Conservation (phyloP, 305 asterid genomes). For the Fraxinus albicans region DNA sequence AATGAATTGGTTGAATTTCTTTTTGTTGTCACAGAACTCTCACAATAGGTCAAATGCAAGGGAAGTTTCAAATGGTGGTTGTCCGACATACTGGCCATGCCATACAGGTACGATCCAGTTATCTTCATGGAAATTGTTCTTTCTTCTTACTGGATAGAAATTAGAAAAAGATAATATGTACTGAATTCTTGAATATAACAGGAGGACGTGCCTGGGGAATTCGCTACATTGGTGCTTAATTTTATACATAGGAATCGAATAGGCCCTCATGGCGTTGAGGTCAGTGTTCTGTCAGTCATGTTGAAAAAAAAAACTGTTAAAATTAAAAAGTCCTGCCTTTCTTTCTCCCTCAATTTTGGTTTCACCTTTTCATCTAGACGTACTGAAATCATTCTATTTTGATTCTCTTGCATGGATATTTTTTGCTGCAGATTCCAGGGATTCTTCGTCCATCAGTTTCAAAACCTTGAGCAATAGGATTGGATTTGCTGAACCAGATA, state of each 20-base stretch:
- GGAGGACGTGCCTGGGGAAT: slow-evolving; percentile 97
- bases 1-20: background rate
- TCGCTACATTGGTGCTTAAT: slow-evolving; percentile 59
- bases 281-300: slow-evolving; percentile 27
- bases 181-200: slow-evolving; percentile 33
- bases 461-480: slow-evolving; percentile 18
- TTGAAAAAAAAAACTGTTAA: background rate
- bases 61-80: slow-evolving; percentile 57
- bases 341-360: slow-evolving; percentile 1
- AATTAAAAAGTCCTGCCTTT: background rate
- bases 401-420: background rate
- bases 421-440: slow-evolving; percentile 75
- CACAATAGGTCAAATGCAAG: slow-evolving; percentile 63
- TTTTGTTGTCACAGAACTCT: slow-evolving; percentile 62
- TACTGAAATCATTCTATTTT: background rate
- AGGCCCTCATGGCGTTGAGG: slow-evolving; percentile 84
- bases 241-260: slow-evolving; percentile 79
- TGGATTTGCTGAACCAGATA: slow-evolving; percentile 6
- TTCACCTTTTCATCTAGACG: background rate
- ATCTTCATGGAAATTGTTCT: background rate
- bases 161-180: slow-evolving; percentile 1
- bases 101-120: slow-evolving; percentile 63
- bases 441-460: slow-evolving; percentile 39
- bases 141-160: background rate
- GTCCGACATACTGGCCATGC: slow-evolving; percentile 95